Conservation (phyloP, 208 protist species). For the Acanthamoeba quina region DNA sequence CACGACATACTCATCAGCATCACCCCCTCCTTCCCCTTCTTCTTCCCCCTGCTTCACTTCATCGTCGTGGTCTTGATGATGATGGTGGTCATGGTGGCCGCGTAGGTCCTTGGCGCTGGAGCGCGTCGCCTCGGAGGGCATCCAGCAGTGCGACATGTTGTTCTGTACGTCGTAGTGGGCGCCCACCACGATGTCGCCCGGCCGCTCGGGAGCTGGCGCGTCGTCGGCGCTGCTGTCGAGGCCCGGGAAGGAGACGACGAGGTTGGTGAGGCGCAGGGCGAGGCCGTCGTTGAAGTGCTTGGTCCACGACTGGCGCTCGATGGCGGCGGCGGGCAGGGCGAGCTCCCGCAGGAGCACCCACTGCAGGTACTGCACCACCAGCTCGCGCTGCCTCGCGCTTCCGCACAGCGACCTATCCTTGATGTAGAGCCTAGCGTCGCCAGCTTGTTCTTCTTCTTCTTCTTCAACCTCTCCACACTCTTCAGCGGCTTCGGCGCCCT, state of each 20-base stretch:
- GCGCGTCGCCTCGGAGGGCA: neutral
- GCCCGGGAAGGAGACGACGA: neutral
- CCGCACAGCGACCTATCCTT: neutral
- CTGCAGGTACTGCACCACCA: slow-evolving; percentile 1
- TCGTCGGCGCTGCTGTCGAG: neutral
- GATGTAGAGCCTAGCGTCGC: neutral
- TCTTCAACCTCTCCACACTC: too few relatives aligned
- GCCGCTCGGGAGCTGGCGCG: neutral
- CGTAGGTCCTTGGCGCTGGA: neutral
- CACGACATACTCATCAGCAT: neutral
- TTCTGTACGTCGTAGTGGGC: slow-evolving; percentile 26
- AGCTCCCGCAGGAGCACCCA: neutral
- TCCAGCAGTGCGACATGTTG: slow-evolving; percentile 25
- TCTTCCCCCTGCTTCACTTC: neutral
- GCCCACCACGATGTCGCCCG: neutral
- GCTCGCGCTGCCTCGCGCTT: neutral
- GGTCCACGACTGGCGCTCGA: slow-evolving; percentile 4
- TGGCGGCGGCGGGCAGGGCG: neutral
- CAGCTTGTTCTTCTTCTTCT: neutral
- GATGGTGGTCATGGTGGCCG: neutral
- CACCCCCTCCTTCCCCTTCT: too few relatives aligned
- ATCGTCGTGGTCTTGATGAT: neutral
- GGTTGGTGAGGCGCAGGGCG: neutral
- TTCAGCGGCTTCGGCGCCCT: too few relatives aligned
- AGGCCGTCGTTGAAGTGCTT: neutral